These are phyloP conservation scores for Aureobasidium lini DNA, from an alignment of 2,329 filamentous ascomycete species.

Conservation along the genomic window DNA sequence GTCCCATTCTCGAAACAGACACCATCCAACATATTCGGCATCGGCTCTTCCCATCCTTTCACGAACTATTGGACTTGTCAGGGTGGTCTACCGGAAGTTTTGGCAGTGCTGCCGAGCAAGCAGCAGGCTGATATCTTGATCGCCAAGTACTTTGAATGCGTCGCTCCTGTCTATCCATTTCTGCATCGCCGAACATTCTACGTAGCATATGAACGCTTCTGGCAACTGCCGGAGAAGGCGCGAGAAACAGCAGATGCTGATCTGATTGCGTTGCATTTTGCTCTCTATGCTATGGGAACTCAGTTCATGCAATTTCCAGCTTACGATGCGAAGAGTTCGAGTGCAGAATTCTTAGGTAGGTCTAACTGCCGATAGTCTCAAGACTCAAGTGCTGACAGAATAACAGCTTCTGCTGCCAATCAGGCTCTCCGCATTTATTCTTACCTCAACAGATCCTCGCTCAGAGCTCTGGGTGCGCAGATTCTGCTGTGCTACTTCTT, in stretches of 20 bases:
- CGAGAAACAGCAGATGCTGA: conserved; percentile 58
- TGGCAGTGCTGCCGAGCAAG: conserved; percentile 68
- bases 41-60: conserved; percentile 70
- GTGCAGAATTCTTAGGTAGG: conserved; percentile 65
- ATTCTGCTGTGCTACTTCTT: conserved; percentile 75
- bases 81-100: conserved; percentile 66
- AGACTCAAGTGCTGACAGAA: neutral
- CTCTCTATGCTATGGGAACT: conserved; percentile 69
- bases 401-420: conserved; percentile 57
- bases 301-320: conserved; percentile 60
- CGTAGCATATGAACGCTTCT: conserved; percentile 71
- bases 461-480: conserved; percentile 71
- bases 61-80: conserved; percentile 76
- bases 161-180: conserved; percentile 77
- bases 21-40: conserved; percentile 72
- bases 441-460: conserved; percentile 66
- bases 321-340: conserved; percentile 59
- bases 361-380: neutral
- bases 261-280: conserved; percentile 65
- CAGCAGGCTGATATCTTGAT: conserved; percentile 64
- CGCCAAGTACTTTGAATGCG: conserved; percentile 48
- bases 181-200: conserved; percentile 69
- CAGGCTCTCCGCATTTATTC: conserved; percentile 68
- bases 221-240: conserved; percentile 53
- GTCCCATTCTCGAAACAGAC: conserved; percentile 64